Evolutionary conservation across 176 grass and related monocot species (phyloP), one percentile per base, ranked within the genome.

Genomic region (Ananas comosus): DNA sequence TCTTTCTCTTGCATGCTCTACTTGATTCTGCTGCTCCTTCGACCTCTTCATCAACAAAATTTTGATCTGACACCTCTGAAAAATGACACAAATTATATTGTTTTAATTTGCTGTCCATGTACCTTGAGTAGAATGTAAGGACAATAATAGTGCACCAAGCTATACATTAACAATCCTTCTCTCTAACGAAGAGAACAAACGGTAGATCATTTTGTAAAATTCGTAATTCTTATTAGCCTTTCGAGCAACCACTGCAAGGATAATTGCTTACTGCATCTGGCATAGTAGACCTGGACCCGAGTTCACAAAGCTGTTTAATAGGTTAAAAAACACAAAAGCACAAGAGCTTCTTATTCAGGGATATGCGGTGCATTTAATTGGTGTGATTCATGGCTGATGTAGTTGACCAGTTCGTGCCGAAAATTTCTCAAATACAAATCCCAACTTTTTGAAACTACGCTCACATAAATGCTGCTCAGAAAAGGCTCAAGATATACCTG

Each of bases 21-120:
- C 76, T 74, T 53, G 80, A 81, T 79, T 86, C 76, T 57, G 73
- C 71, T 42, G 54, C 82, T 48, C 74, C 66, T 80, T 86, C 86
- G 4, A 51, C 64, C 64, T 86, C 89, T 9, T 83, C 82, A 11
- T 87, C 79, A 64, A 69, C 51, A 67, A 97, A 97, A 80, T 97
- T 97, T 82, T 97, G 94, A 80, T 83, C 94, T 63, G 86, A 97
- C 4, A 92, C 76, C 80, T 97, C 94, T 97, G 86, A 2, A 76
- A 61, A 75, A 75, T 79, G 68, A 75, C 80, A 87, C 61, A 42
- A 85, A 71, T 76, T 74, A 59, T 77, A 79, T 73, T 85, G 73
- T 79, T 74, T 82, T 82, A 21, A 82, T 79, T 67, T 76, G 73
- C 65, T 82, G 69, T 64, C 68, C 67, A 84, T 70, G 13, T 70